These are phyloP conservation scores for Fusarium burgessii DNA, from an alignment of 2,329 filamentous ascomycete genomes.

Conservation along the genomic window DNA sequence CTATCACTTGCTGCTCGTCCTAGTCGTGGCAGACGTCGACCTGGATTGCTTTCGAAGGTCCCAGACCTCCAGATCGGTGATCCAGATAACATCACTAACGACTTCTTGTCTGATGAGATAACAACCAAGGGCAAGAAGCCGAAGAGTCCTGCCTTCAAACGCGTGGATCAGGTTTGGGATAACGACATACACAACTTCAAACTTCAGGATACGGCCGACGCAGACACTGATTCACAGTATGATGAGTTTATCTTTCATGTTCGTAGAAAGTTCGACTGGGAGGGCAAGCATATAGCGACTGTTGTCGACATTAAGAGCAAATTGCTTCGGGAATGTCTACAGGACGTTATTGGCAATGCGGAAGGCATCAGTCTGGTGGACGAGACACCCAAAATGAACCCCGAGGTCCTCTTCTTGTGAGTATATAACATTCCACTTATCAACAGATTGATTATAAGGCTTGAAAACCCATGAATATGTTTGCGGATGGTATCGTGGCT, in stretches of 20 bases:
- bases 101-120: conserved; percentile 23
- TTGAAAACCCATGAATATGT: not conserved
- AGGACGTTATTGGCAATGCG: conserved; percentile 53
- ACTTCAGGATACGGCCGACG: conserved; percentile 65
- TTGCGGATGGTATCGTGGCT: not conserved
- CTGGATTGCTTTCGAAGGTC: not conserved
- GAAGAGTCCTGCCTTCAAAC: conserved; percentile 57
- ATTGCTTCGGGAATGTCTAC: conserved; percentile 73
- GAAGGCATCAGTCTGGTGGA: conserved; percentile 79
- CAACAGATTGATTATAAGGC: not conserved
- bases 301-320: conserved; percentile 89
- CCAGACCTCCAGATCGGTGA: not conserved
- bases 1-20: not conserved
- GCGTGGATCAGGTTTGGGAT: conserved; percentile 68
- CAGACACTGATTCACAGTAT: conserved; percentile 66
- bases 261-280: conserved; percentile 83
- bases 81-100: not conserved
- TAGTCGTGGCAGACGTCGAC: not conserved
- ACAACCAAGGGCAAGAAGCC: conserved; percentile 37
- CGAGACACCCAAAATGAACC: conserved; percentile 79
- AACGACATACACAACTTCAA: conserved; percentile 62
- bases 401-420: conserved; percentile 76
- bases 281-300: conserved; percentile 80
- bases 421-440: conserved; percentile 27
- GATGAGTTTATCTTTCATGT: conserved; percentile 87